Percentiles rank a stretch among this genome's conserved stretches.
Conservation (phyloP, 1,284 basidiomycete species). For the Pholiota adiposa region DNA sequence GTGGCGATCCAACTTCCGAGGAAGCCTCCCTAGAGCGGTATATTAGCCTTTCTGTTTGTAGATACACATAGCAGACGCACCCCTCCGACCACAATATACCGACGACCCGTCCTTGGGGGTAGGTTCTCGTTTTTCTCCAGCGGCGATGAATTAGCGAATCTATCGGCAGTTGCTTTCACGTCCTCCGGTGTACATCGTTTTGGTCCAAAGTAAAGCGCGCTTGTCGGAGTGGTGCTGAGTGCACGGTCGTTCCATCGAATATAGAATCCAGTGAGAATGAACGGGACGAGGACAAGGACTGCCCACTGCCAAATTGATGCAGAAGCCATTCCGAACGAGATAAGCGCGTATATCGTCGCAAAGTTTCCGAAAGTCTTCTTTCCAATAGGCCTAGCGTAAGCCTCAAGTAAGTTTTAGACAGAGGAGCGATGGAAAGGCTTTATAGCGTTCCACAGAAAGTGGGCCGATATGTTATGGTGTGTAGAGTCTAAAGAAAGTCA, state of each 20-base stretch:
- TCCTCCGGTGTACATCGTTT: constrained; percentile 46
- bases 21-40: constrained; percentile 66
- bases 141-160: constrained; percentile 35
- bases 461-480: background rate
- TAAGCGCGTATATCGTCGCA: background rate
- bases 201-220: constrained; percentile 48
- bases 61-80: constrained; percentile 31
- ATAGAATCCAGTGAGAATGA: constrained; percentile 44
- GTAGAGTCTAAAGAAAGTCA: background rate
- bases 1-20: constrained; percentile 77
- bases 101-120: constrained; percentile 48
- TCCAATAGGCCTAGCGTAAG: background rate
- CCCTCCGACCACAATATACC: constrained; percentile 47
- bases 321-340: background rate
- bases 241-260: constrained; percentile 53
- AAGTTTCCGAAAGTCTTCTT: background rate
- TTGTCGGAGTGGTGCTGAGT: constrained; percentile 47
- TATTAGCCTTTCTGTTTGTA: background rate
- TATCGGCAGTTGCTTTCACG: constrained; percentile 40
- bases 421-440: background rate
- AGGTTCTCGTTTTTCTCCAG: constrained; percentile 38
- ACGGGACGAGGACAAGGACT: constrained; percentile 20
- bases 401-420: background rate
- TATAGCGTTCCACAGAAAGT: background rate
- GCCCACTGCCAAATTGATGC: constrained; percentile 9